Percentiles rank a stretch among this genome's conserved stretches.
These are phyloP conservation scores for Purshia tridentata DNA, from an alignment of 306 rosid species.

Conservation along the genomic window DNA sequence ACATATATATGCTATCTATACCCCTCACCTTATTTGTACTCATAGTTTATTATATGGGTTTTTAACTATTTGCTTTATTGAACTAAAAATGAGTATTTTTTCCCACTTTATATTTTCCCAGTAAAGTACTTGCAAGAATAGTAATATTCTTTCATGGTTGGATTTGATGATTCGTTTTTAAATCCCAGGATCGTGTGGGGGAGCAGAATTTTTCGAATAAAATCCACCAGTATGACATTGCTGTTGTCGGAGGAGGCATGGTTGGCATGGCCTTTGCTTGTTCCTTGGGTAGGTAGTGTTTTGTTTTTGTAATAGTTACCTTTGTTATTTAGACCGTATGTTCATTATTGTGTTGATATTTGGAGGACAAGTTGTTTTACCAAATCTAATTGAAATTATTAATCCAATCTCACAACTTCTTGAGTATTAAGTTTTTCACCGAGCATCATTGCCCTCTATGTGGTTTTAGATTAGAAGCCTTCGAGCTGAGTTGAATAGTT, in stretches of 20 bases:
- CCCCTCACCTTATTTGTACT: too few species aligned
- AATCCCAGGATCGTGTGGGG: conserved; percentile 52
- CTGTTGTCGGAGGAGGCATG: conserved; percentile 97
- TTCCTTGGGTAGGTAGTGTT: conserved; percentile 75
- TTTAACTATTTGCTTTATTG: not conserved
- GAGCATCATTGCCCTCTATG: not conserved
- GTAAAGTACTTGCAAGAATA: not conserved
- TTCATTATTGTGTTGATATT: conserved; percentile 3
- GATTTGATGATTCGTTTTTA: conserved; percentile 23
- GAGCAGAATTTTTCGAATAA: conserved; percentile 27
- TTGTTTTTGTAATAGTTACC: conserved; percentile 17
- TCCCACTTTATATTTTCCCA: not conserved
- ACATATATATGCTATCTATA: too few species aligned
- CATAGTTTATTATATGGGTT: not conserved
- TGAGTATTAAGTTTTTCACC: not conserved
- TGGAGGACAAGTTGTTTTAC: not conserved
- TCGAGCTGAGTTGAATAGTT: not conserved
- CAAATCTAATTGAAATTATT: not conserved
- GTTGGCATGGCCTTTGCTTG: conserved; percentile 92
- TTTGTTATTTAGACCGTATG: not conserved
- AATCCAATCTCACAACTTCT: not conserved
- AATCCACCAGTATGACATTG: conserved; percentile 68
- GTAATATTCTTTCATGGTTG: not conserved
- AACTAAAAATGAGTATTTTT: not conserved
- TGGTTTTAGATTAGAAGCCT: not conserved